A percentile compares a stretch with the other conserved stretches of the same genome.
phyloP scores from a whole-genome alignment of 108 stramenopile species.

The Hondaea fermentalgiana region DNA sequence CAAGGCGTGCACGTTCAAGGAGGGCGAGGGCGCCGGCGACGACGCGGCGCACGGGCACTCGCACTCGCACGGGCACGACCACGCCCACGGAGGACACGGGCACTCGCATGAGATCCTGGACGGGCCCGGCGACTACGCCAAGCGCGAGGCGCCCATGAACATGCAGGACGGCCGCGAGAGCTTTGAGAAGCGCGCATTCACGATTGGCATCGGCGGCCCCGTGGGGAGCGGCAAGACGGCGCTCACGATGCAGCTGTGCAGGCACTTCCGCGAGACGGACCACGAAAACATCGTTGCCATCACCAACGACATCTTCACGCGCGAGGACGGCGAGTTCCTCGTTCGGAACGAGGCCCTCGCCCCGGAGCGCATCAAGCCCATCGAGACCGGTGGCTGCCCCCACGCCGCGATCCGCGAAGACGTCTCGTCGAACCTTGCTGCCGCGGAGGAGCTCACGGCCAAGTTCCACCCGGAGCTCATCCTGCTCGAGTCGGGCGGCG shows the following conservation, averaged over 20 bases:
- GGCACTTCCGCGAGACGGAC: slow-evolving; percentile 38
- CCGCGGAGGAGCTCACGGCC: slow-evolving; percentile 76
- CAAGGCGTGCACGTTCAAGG: neutral
- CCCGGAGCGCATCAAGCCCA: slow-evolving; percentile 65
- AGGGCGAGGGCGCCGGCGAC: neutral
- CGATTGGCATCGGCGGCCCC: slow-evolving; percentile 85
- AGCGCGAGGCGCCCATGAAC: slow-evolving; percentile 30
- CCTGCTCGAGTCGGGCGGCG: slow-evolving; percentile 87
- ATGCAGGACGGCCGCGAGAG: slow-evolving; percentile 1
- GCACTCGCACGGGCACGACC: neutral
- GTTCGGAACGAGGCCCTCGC: slow-evolving; percentile 64
- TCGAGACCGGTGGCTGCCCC: slow-evolving; percentile 97
- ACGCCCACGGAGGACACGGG: slow-evolving; percentile 31
- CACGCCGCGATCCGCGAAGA: slow-evolving; percentile 93
- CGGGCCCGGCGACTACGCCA: slow-evolving; percentile 24
- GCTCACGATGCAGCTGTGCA: slow-evolving; percentile 64
- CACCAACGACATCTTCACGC: slow-evolving; percentile 97
- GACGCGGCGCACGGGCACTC: neutral
- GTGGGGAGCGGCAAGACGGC: slow-evolving; percentile 81
- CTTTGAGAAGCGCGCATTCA: slow-evolving; percentile 64
- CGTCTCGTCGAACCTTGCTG: slow-evolving; percentile 82
- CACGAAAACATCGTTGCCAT: slow-evolving; percentile 54
- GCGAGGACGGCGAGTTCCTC: slow-evolving; percentile 93
- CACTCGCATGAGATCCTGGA: slow-evolving; percentile 32
- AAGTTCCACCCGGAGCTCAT: slow-evolving; percentile 60